A percentile compares a stretch with the other conserved stretches of the same genome.
Evolutionary conservation across 768 basidiomycete species (phyloP).

Genomic region (Russula ochroleuca): DNA sequence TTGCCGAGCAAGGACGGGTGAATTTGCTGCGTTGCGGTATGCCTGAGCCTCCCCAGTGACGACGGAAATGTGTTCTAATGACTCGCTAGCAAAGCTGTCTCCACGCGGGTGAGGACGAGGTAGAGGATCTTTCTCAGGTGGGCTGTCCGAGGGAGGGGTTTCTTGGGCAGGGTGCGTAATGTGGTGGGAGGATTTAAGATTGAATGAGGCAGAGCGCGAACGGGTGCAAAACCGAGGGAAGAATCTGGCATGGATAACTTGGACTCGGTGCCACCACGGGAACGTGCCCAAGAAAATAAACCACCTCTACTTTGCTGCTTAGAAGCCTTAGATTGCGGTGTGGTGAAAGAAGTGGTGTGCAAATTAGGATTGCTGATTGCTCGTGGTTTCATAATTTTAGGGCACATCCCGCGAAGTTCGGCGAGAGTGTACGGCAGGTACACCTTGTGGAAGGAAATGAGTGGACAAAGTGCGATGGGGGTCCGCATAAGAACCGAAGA

Average conservation of each 20-base stretch:
- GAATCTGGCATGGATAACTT: constrained; percentile 35
- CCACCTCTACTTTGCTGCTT: constrained; percentile 36
- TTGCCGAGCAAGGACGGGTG: constrained; percentile 40
- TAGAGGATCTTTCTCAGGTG: constrained; percentile 30
- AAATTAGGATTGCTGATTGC: constrained; percentile 24
- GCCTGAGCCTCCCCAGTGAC: constrained; percentile 71
- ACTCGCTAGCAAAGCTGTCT: constrained; percentile 55
- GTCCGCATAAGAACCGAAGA: constrained; percentile 58
- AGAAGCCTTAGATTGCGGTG: too few species aligned
- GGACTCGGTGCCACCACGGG: constrained; percentile 39
- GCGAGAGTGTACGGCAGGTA: background rate
- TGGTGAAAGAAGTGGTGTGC: constrained; percentile 4
- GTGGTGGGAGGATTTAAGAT: constrained; percentile 70
- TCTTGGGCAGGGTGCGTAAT: constrained; percentile 37
- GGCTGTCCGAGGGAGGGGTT: constrained; percentile 24
- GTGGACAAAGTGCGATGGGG: constrained; percentile 52
- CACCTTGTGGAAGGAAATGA: constrained; percentile 53
- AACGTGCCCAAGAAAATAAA: constrained; percentile 40
- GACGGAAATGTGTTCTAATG: constrained; percentile 71
- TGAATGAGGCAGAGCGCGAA: constrained; percentile 48
- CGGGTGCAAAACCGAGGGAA: constrained; percentile 23
- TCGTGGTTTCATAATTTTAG: constrained; percentile 18
- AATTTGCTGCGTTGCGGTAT: constrained; percentile 55
- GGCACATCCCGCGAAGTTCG: constrained; percentile 7
- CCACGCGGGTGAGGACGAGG: constrained; percentile 48